Conservation (phyloP, 2,329 filamentous ascomycete species). For the Mycocentrospora acerina region DNA sequence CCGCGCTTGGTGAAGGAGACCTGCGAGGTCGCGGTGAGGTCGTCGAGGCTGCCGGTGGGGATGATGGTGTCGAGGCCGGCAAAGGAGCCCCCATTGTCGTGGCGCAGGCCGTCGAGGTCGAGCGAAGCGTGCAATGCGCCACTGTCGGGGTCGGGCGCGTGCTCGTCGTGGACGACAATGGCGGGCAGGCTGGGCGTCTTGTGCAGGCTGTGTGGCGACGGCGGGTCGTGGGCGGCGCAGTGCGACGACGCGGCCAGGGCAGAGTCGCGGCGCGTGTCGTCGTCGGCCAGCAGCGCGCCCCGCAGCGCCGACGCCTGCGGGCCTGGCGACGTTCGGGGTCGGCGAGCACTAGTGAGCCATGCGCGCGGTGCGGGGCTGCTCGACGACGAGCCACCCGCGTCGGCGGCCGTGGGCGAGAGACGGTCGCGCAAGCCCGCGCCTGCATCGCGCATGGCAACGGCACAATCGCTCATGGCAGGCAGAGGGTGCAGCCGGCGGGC, state of each 20-base stretch:
- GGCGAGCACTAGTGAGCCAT: constrained; percentile 41
- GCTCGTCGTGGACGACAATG: constrained; percentile 48
- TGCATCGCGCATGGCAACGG: no score
- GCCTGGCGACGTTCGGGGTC: constrained; percentile 40
- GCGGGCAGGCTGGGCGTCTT: constrained; percentile 47
- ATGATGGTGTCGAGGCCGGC: constrained; percentile 57
- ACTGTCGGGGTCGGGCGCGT: constrained; percentile 11
- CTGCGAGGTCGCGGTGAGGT: constrained; percentile 52
- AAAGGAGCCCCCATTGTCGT: constrained; percentile 37
- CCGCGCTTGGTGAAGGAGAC: constrained; percentile 63
- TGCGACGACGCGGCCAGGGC: constrained; percentile 41
- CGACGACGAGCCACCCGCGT: no score
- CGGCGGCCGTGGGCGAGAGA: no score
- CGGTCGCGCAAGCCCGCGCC: no score
- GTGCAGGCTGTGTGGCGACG: constrained; percentile 33
- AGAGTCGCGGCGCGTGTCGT: constrained; percentile 44
- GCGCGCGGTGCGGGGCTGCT: constrained; percentile 30
- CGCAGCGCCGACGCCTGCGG: constrained; percentile 36
- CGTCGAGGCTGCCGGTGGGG: constrained; percentile 56
- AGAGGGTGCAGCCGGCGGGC: no score
- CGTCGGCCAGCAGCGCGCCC: constrained; percentile 29
- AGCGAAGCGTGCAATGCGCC: constrained; percentile 9
- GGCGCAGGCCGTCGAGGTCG: constrained; percentile 7
- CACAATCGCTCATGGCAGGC: no score
- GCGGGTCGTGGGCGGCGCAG: constrained; percentile 34